phyloP scores from a whole-genome alignment of 2,329 filamentous ascomycete genomes.

The Paraconiothyrium brasiliense region DNA sequence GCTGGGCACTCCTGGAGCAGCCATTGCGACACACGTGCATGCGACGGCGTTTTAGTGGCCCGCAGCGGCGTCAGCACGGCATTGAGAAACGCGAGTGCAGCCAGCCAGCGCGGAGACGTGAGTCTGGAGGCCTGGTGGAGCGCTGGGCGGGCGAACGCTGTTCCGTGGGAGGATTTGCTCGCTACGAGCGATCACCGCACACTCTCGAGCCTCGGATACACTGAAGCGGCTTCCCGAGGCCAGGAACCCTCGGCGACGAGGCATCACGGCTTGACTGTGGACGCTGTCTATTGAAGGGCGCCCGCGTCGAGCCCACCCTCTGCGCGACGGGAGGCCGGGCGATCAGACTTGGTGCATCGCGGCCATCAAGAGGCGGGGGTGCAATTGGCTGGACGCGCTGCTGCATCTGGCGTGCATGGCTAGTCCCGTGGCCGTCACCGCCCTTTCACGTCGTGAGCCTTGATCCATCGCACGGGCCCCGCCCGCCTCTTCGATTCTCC shows the following conservation, averaged over 20 bases:
- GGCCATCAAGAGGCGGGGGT: slow-evolving; percentile 4
- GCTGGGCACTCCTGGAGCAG: slow-evolving; percentile 8
- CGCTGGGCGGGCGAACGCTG: slow-evolving; percentile 14
- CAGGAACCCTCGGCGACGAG: neutral
- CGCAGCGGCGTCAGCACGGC: slow-evolving; percentile 22
- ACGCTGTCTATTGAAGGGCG: neutral
- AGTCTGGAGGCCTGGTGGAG: slow-evolving; percentile 13
- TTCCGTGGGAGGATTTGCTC: slow-evolving; percentile 15
- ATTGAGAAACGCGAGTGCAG: slow-evolving; percentile 3
- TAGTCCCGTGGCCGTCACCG: slow-evolving; percentile 34
- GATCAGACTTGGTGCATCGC: slow-evolving; percentile 17
- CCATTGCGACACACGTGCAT: slow-evolving; percentile 30
- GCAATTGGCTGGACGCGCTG: slow-evolving; percentile 21
- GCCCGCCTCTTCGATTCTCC: slow-evolving; percentile 23
- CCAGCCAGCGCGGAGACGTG: slow-evolving; percentile 9
- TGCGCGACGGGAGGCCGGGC: slow-evolving; percentile 20
- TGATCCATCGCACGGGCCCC: slow-evolving; percentile 25
- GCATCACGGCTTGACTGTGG: neutral
- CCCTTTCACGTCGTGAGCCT: slow-evolving; percentile 24
- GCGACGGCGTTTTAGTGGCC: slow-evolving; percentile 34
- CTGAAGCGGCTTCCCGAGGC: neutral
- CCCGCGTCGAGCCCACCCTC: neutral
- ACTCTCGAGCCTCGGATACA: neutral
- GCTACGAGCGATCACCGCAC: slow-evolving; percentile 4
- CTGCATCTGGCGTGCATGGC: slow-evolving; percentile 24